Base-by-base conservation (phyloP, 495 filamentous ascomycete genomes). In the Cenococcum geophilum region DNA sequence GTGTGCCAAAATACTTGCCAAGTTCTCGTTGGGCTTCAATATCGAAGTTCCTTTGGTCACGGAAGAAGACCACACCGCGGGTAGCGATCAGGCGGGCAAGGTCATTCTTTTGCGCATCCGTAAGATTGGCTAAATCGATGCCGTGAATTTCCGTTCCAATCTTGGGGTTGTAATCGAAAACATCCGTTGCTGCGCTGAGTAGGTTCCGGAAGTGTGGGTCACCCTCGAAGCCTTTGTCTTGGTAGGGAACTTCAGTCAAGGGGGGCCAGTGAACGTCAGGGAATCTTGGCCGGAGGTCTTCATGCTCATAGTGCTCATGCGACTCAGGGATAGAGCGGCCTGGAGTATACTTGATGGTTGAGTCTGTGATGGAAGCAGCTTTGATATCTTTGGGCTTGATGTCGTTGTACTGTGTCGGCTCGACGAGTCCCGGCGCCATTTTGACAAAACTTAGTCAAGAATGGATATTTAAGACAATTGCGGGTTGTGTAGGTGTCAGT, bases 81-180 rank as follows among this genome's bases (percentile, higher is more conserved):
- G 80, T 83, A 23, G 88, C 82, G 58, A 90, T 81, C 42, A 92
- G 73, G 6, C 86, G 78, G 1, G 88, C 88, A 3, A 91, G 78
- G 54, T 92, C 88, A 68, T 91, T 83, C 71, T 86, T 88, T 66
- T 89, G 86, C 0, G 76, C 78, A 64, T 88, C 82, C 6, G 76
- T 85, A 49, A 92, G 78, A 58, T 80, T 78, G 11, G 82, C 79
- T 10, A 92, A 82, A 65, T 89, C 80, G 10, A 90, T 75, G 0
- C 87, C 88, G 49, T 81, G 77, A 60, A 92, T 74, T 67, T 91
- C 87, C 0, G 86, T 90, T 57, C 88, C 86, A 62, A 89, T 84
- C 49, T 85, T 83, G 16, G 85, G 85, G 5, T 80, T 88, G 59
- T 83, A 80, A 66, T 86, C 83, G 67, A 81, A 79, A 25, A 86